These are phyloP conservation scores for Panicum hallii DNA, from an alignment of 202 grass and related monocot species.

Conservation along the genomic window DNA sequence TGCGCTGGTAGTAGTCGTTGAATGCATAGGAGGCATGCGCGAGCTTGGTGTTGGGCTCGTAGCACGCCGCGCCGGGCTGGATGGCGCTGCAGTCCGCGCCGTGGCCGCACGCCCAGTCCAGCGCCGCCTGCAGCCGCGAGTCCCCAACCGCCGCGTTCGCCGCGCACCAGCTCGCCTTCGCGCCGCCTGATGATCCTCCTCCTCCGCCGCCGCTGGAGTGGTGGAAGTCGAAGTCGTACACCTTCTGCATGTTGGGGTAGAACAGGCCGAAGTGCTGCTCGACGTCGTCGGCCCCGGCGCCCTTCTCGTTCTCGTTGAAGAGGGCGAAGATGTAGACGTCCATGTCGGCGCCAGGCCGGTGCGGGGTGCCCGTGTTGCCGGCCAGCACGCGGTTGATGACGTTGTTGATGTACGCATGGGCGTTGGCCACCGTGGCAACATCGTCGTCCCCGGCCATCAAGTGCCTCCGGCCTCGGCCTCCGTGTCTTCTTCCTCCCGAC, in stretches of 20 bases:
- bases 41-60: conserved; percentile 56
- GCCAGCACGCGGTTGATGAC: neutral
- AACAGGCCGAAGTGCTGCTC: neutral
- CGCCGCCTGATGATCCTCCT: neutral
- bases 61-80: conserved; percentile 57
- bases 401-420: neutral
- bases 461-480: no score
- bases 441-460: neutral
- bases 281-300: neutral
- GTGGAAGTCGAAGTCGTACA: conserved; percentile 55
- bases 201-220: no score
- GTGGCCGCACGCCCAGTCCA: conserved; percentile 65
- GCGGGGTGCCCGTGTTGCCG: neutral
- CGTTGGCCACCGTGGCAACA: neutral
- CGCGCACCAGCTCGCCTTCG: conserved; percentile 50
- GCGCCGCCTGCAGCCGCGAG: conserved; percentile 50
- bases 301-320: neutral
- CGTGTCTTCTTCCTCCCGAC: no score
- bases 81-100: conserved; percentile 63
- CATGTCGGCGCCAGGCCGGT: neutral
- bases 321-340: neutral
- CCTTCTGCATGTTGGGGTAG: conserved; percentile 30
- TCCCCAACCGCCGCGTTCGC: conserved; percentile 46
- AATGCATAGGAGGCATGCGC: conserved; percentile 67
- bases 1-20: conserved; percentile 74